Evolutionary conservation across 345 rosid species (phyloP).

Genomic region (Populus davidiana): DNA sequence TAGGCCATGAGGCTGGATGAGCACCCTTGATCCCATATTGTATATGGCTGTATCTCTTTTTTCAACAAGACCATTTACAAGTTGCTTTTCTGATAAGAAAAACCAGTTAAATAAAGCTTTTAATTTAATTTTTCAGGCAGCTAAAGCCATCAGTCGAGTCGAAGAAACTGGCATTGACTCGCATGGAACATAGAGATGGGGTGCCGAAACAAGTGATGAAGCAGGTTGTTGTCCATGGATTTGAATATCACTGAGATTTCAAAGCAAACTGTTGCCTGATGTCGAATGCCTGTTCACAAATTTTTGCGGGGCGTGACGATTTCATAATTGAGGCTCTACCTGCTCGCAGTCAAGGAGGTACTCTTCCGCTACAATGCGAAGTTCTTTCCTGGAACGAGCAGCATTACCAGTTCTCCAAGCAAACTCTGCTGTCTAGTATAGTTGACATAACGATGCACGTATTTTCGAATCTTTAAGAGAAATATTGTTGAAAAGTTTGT

Average conservation of each 20-base stretch:
- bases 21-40: not conserved
- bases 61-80: not conserved
- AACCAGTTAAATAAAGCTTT: not conserved
- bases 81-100: not conserved
- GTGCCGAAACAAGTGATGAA: not conserved
- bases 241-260: not conserved
- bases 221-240: not conserved
- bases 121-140: constrained; percentile 15
- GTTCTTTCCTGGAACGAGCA: not conserved
- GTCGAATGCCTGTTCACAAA: not conserved
- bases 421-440: not conserved
- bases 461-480: not conserved
- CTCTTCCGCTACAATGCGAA: not conserved
- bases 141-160: constrained; percentile 26
- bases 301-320: too few relatives aligned
- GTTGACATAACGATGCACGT: not conserved
- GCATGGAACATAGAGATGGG: not conserved
- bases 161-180: not conserved
- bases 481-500: not conserved
- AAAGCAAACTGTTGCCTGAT: not conserved
- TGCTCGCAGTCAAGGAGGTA: not conserved
- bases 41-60: not conserved
- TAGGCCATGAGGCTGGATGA: not conserved
- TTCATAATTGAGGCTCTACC: not conserved
- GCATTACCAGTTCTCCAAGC: not conserved